Conservation (phyloP, 1,284 basidiomycete species). For the Microbotryum silenes-acaulis region DNA sequence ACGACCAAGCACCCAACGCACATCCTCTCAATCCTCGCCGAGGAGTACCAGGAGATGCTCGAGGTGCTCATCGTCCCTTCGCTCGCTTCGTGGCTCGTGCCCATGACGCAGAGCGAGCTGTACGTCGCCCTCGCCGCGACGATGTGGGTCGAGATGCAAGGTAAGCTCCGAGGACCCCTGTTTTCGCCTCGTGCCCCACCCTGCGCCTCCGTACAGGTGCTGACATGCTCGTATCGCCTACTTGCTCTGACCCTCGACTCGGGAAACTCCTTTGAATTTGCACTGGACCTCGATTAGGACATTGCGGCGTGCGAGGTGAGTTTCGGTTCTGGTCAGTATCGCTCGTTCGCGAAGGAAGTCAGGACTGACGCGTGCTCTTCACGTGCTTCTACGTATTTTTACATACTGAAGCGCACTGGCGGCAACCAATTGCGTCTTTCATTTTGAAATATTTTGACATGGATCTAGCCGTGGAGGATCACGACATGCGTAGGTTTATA, state of each 20-base stretch:
- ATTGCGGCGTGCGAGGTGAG: too few species aligned
- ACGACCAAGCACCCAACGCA: background rate
- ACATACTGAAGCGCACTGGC: background rate
- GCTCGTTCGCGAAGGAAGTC: too few species aligned
- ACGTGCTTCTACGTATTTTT: background rate
- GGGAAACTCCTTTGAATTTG: too few species aligned
- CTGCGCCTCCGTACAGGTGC: too few species aligned
- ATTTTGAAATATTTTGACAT: background rate
- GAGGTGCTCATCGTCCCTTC: constrained; percentile 2
- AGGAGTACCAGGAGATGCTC: constrained; percentile 1
- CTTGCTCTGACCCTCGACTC: too few species aligned
- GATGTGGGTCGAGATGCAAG: constrained; percentile 2
- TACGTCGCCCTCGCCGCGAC: background rate
- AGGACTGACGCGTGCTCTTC: too few species aligned
- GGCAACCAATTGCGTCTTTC: background rate
- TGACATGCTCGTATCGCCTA: too few species aligned
- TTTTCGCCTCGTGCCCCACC: too few species aligned
- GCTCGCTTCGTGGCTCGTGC: background rate
- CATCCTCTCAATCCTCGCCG: background rate
- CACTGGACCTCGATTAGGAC: too few species aligned
- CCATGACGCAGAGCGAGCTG: background rate
- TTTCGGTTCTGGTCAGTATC: too few species aligned
- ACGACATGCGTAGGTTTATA: background rate
- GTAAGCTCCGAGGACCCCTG: background rate
- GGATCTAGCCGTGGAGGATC: constrained; percentile 1